A percentile compares a stretch with the other conserved stretches of the same genome.
phyloP scores from a whole-genome alignment of 1,284 basidiomycete genomes.

The Ganoderma lucidum region DNA sequence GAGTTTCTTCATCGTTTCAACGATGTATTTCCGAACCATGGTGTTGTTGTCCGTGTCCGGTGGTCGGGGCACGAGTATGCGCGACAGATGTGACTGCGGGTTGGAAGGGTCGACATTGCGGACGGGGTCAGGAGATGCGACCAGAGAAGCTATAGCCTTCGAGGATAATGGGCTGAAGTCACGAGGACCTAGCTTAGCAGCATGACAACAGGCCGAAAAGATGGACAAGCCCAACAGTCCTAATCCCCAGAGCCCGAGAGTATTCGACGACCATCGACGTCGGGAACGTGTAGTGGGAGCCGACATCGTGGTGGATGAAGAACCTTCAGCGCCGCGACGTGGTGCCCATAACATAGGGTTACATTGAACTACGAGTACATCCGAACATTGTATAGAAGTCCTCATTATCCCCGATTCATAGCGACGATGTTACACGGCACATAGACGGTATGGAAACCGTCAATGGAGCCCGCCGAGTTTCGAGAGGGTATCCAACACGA shows the following conservation, averaged over 20 bases:
- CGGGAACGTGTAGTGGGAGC: constrained; percentile 3
- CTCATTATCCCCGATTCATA: constrained; percentile 1
- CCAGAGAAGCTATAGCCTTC: constrained; percentile 59
- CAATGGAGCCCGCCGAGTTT: constrained; percentile 40
- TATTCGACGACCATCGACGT: constrained; percentile 5
- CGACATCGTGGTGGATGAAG: constrained; percentile 29
- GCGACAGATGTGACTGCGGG: constrained; percentile 78
- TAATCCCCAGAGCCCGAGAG: constrained; percentile 13
- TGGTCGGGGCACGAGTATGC: constrained; percentile 83
- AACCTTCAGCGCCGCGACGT: neutral
- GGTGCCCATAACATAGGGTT: constrained; percentile 26
- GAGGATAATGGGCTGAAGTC: constrained; percentile 57
- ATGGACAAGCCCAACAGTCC: constrained; percentile 16
- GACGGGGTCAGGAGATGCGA: constrained; percentile 65
- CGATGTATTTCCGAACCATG: constrained; percentile 80
- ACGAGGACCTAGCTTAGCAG: constrained; percentile 39
- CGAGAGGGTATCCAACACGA: constrained; percentile 67
- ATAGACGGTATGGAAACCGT: neutral
- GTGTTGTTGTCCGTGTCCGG: constrained; percentile 82
- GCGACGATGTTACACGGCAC: neutral
- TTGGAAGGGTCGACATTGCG: constrained; percentile 71
- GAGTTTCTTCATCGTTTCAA: constrained; percentile 69
- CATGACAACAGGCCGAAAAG: constrained; percentile 19
- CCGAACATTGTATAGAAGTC: neutral
- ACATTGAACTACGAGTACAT: constrained; percentile 12